Conservation (phyloP, 148 eudicot species). For the Vaccinium corymbosum region DNA sequence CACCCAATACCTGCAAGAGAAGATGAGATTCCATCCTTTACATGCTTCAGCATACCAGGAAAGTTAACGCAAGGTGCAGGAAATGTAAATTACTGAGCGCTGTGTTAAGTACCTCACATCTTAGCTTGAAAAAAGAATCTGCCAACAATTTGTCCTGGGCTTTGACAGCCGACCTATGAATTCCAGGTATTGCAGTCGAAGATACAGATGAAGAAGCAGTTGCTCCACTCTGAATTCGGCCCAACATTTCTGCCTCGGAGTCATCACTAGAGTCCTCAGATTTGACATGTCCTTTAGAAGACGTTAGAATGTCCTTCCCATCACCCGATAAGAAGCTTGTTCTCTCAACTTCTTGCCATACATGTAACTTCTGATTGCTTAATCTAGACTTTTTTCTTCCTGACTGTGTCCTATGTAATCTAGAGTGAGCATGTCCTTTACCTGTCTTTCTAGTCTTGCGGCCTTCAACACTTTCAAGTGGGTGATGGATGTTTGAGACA, state of each 20-base stretch:
- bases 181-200: slow-evolving; percentile 47
- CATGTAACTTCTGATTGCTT: slow-evolving; percentile 43
- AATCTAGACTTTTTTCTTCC: slow-evolving; percentile 58
- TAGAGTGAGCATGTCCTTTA: slow-evolving; percentile 37
- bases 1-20: slow-evolving; percentile 76
- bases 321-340: slow-evolving; percentile 72
- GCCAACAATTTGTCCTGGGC: slow-evolving; percentile 47
- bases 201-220: slow-evolving; percentile 72
- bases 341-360: slow-evolving; percentile 92
- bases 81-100: slow-evolving; percentile 4
- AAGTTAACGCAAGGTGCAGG: not conserved
- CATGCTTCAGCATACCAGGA: slow-evolving; percentile 3
- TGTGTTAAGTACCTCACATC: slow-evolving; percentile 75
- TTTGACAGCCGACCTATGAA: slow-evolving; percentile 21
- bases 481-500: slow-evolving; percentile 77
- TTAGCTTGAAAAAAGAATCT: slow-evolving; percentile 78
- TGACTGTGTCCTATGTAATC: slow-evolving; percentile 41
- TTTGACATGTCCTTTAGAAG: slow-evolving; percentile 40
- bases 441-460: slow-evolving; percentile 47
- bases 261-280: slow-evolving; percentile 83
- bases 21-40: slow-evolving; percentile 16
- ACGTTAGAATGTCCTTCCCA: slow-evolving; percentile 62
- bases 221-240: slow-evolving; percentile 64
- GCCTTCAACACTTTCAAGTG: slow-evolving; percentile 71
- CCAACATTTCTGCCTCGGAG: slow-evolving; percentile 57